Evolutionary conservation across 2,329 filamentous ascomycete species (phyloP).

Genomic region (Zymoseptoria pseudotritici): DNA sequence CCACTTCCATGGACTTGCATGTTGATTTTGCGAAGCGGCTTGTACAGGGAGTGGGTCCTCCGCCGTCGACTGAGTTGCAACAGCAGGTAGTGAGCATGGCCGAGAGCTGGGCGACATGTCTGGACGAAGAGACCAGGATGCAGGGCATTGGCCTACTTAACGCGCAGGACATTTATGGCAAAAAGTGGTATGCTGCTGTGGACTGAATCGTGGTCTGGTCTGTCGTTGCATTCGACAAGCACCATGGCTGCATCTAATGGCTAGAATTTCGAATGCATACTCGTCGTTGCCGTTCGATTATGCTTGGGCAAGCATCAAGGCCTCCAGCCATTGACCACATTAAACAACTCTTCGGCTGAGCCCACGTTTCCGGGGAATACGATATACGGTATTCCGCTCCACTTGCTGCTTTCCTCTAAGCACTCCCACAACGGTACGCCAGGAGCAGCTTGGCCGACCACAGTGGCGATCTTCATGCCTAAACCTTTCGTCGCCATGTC

Average conservation of each 20-base stretch:
- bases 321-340: not conserved
- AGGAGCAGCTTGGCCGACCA: conserved; percentile 51
- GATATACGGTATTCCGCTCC: conserved; percentile 47
- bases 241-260: too few relatives aligned
- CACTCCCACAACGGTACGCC: conserved; percentile 55
- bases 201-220: not conserved
- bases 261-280: too few relatives aligned
- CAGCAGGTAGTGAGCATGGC: not conserved
- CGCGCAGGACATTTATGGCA: not conserved
- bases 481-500: conserved; percentile 53
- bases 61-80: not conserved
- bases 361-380: conserved; percentile 55
- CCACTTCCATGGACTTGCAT: not conserved
- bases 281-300: not conserved
- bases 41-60: conserved; percentile 11
- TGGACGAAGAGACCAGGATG: not conserved
- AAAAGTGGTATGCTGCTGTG: not conserved
- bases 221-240: too few relatives aligned
- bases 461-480: conserved; percentile 45
- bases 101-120: not conserved
- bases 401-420: conserved; percentile 46
- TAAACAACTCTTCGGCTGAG: not conserved
- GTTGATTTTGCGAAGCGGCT: conserved; percentile 6
- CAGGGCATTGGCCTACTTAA: not conserved
- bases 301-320: not conserved